Percentiles rank a stretch among this genome's conserved stretches.
phyloP scores from a whole-genome alignment of 345 rosid species.

The Streptanthus diversifolius region DNA sequence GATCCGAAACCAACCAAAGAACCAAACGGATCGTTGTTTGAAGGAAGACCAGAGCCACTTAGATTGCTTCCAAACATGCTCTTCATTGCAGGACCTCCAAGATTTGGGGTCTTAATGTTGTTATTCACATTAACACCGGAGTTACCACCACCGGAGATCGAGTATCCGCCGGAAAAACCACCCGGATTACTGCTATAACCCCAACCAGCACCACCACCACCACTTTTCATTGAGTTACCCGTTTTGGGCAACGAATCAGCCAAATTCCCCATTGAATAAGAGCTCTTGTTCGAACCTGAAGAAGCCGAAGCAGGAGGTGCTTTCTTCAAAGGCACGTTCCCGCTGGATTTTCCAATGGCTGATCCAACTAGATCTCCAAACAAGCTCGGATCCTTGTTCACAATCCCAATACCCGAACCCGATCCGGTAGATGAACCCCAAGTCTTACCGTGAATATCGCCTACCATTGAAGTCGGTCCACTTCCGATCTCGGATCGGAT shows the following conservation, averaged over 20 bases:
- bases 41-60: conserved; percentile 43
- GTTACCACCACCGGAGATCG: conserved; percentile 30
- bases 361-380: conserved; percentile 88
- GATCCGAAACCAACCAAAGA: conserved; percentile 67
- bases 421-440: conserved; percentile 59
- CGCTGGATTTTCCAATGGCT: conserved; percentile 56
- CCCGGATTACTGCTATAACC: conserved; percentile 40
- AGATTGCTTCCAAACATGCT: conserved; percentile 40
- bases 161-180: conserved; percentile 18
- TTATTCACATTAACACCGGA: conserved; percentile 33
- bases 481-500: conserved; percentile 39
- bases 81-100: conserved; percentile 63
- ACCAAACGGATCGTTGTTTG: conserved; percentile 72
- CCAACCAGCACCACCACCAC: conserved; percentile 38
- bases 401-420: conserved; percentile 58
- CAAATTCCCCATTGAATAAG: conserved; percentile 74
- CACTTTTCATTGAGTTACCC: conserved; percentile 31
- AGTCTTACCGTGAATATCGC: conserved; percentile 86
- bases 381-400: conserved; percentile 64
- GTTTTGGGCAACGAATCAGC: conserved; percentile 74
- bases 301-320: conserved; percentile 41
- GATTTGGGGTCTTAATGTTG: conserved; percentile 40
- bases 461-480: conserved; percentile 77
- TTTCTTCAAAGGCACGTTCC: conserved; percentile 72
- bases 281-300: conserved; percentile 36